These are phyloP conservation scores for Castanea sativa DNA, from an alignment of 306 rosid genomes.

Conservation along the genomic window DNA sequence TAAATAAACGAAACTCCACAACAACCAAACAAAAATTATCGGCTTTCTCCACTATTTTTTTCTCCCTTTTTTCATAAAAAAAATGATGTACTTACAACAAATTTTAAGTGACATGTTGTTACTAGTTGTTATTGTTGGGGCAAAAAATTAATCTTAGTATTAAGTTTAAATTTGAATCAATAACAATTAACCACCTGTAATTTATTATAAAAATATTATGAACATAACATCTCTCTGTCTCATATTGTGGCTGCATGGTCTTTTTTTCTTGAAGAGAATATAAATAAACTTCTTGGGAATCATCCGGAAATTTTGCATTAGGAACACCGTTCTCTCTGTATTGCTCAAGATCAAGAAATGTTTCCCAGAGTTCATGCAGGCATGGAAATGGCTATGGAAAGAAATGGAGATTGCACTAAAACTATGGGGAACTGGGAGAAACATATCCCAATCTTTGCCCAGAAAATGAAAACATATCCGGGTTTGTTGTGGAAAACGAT, in stretches of 20 bases:
- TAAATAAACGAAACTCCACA: slow-evolving; percentile 14
- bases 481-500: slow-evolving; percentile 41
- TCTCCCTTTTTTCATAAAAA: too few relatives aligned
- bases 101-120: too few relatives aligned
- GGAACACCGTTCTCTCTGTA: slow-evolving; percentile 5
- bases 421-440: slow-evolving; percentile 32
- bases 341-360: slow-evolving; percentile 29
- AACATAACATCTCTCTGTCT: slow-evolving; percentile 13
- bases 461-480: slow-evolving; percentile 44
- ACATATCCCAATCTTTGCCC: slow-evolving; percentile 29
- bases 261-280: not conserved
- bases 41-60: too few relatives aligned
- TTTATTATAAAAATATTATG: slow-evolving; percentile 22
- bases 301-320: slow-evolving; percentile 4
- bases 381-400: slow-evolving; percentile 44
- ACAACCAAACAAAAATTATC: too few relatives aligned
- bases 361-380: slow-evolving; percentile 57
- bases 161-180: too few relatives aligned
- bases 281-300: not conserved
- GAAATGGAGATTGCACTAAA: slow-evolving; percentile 27
- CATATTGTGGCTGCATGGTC: not conserved
- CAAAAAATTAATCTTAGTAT: too few relatives aligned
- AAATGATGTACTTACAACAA: too few relatives aligned
- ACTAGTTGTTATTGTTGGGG: too few relatives aligned
- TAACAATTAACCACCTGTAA: too few relatives aligned